Evolutionary conservation across 2,329 filamentous ascomycete species (phyloP), one percentile per base, ranked within the genome.

Genomic region (Cladobotryum protrusum): DNA sequence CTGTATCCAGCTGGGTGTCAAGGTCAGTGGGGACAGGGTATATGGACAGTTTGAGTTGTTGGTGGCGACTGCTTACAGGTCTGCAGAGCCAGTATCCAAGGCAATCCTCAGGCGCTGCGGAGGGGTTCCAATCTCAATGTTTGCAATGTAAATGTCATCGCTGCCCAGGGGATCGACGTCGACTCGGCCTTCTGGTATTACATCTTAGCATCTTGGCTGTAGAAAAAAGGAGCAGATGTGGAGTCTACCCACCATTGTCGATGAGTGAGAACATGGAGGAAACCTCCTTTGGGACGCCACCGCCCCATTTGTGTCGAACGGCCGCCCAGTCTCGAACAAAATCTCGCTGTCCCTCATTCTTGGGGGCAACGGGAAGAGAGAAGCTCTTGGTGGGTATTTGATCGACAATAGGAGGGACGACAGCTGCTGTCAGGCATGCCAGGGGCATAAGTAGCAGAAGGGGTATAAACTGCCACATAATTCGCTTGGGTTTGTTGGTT

Each of bases 21-120:
- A 11, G 8, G 41, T 55, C 20, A 58, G 55, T 12, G 19, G 29
- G 15, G 9, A 17, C 17, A 13, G 9, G 12, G 12, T 11, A 5
- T 19, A 5, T 1, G 5, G 7, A 2, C 13, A 9, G 33, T 12
- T 3, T 7, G 2, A 11, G 11, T 19, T 19, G 4, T 6, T 12
- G 19, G 6, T 33, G 7, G 8, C 18, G 5, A 3, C 9, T 43
- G n/a, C 85, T 78, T 77, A 93, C 84, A 78, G 65, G 52, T 81
- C 78, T 9, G 73, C 68, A 7, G 77, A 81, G 11, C 77, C 2
- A 4, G 76, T 79, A 55, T 79, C 77, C 19, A 79, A 29, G 56
- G 76, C 70, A 39, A 79, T 59, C 43, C 70, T 72, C 39, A 78
- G 49, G 5, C 60, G 64, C 53, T 79, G 76, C 1, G 72, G 67